Conservation (phyloP, 2,329 filamentous ascomycete species). For the Neopestalotiopsis sp. region DNA sequence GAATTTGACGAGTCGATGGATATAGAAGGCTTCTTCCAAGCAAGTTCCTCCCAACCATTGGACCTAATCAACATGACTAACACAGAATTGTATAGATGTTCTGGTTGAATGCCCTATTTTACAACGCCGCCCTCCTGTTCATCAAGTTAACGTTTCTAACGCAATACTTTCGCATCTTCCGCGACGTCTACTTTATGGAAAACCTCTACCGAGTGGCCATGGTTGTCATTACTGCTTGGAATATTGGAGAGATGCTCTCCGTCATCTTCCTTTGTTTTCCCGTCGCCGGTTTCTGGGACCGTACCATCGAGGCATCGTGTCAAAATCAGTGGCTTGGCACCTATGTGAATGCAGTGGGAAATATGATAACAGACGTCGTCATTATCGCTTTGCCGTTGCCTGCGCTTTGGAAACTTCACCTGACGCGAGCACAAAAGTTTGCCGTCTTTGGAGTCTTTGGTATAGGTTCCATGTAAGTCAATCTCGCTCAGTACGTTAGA, state of each 20-base stretch:
- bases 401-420: slow-evolving; percentile 19
- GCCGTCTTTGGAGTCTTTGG: slow-evolving; percentile 20
- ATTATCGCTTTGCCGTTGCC: slow-evolving; percentile 20
- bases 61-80: background rate
- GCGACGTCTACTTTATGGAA: slow-evolving; percentile 27
- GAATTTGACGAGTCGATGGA: background rate
- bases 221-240: slow-evolving; percentile 33
- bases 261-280: slow-evolving; percentile 32
- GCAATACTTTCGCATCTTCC: slow-evolving; percentile 43
- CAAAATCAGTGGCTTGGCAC: slow-evolving; percentile 18
- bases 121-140: slow-evolving; percentile 33
- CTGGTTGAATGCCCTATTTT: slow-evolving; percentile 35
- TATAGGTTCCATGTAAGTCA: slow-evolving; percentile 16
- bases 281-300: slow-evolving; percentile 34
- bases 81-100: background rate
- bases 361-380: slow-evolving; percentile 18
- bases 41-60: background rate
- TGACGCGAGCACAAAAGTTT: slow-evolving; percentile 19
- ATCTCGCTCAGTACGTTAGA: background rate
- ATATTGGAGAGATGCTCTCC: slow-evolving; percentile 31
- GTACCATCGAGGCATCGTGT: slow-evolving; percentile 14
- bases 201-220: slow-evolving; percentile 30
- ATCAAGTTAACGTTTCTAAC: slow-evolving; percentile 42
- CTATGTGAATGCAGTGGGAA: slow-evolving; percentile 20
- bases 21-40: slow-evolving; percentile 4